phyloP scores from a whole-genome alignment of 768 basidiomycete species.

The Hirschioporus abietinus region DNA sequence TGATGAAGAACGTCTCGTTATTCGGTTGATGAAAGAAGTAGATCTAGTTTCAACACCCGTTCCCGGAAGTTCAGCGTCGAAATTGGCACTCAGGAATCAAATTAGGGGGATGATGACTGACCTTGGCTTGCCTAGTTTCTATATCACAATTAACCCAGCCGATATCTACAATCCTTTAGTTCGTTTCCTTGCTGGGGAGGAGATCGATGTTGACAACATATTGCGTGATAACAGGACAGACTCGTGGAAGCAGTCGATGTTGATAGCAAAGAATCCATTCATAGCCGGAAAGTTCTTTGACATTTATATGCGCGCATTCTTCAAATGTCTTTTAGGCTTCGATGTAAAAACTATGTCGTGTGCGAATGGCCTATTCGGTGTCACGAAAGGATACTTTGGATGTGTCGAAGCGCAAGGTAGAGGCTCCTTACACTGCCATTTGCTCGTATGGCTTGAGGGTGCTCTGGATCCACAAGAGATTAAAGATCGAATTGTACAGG shows the following conservation, averaged over 20 bases:
- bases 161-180: constrained; percentile 38
- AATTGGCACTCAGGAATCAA: constrained; percentile 30
- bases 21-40: constrained; percentile 20
- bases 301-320: constrained; percentile 32
- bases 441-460: constrained; percentile 35
- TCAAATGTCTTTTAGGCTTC: constrained; percentile 23
- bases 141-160: constrained; percentile 40
- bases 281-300: constrained; percentile 39
- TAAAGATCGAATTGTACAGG: constrained; percentile 6
- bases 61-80: constrained; percentile 25
- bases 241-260: constrained; percentile 26
- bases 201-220: constrained; percentile 31
- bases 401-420: constrained; percentile 35
- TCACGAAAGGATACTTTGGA: constrained; percentile 32
- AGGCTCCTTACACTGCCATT: constrained; percentile 36
- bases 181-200: constrained; percentile 30
- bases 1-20: constrained; percentile 26
- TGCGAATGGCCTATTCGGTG: constrained; percentile 29
- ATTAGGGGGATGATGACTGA: constrained; percentile 29
- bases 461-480: constrained; percentile 28
- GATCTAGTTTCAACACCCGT: constrained; percentile 16
- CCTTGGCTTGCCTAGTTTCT: constrained; percentile 36
- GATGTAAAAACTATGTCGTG: constrained; percentile 9
- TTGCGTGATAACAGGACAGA: constrained; percentile 22
- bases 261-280: constrained; percentile 35